phyloP scores from a whole-genome alignment of 2,329 filamentous ascomycete genomes.

The Aspergillus pseudoglaucus region DNA sequence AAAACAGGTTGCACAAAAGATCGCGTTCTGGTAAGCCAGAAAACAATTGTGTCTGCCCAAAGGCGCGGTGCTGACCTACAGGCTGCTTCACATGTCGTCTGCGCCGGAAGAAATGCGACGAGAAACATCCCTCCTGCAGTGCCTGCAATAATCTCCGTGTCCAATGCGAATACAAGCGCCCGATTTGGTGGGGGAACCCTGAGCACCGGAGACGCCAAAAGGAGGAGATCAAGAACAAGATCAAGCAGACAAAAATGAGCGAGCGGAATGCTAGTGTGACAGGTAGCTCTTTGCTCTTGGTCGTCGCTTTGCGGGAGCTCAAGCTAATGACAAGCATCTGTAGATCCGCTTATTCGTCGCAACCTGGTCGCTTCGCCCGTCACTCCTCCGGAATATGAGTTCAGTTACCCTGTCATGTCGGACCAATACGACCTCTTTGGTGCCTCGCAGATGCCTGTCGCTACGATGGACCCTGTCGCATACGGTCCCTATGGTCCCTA shows the following conservation, averaged over 20 bases:
- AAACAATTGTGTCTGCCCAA: slow-evolving; percentile 5
- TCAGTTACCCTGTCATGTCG: slow-evolving; percentile 59
- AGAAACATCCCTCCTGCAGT: slow-evolving; percentile 57
- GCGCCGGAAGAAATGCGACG: slow-evolving; percentile 64
- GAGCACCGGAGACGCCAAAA: slow-evolving; percentile 81
- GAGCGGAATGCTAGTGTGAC: slow-evolving; percentile 64
- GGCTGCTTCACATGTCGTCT: slow-evolving; percentile 64
- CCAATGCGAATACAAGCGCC: slow-evolving; percentile 90
- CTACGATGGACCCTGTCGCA: slow-evolving; percentile 53
- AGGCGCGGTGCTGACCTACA: slow-evolving; percentile 20
- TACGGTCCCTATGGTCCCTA: slow-evolving; percentile 64
- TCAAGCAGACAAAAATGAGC: slow-evolving; percentile 91
- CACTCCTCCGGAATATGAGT: slow-evolving; percentile 54
- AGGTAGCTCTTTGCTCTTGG: slow-evolving; percentile 20
- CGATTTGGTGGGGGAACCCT: slow-evolving; percentile 95
- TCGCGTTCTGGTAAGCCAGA: slow-evolving; percentile 81
- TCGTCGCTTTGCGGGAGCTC: slow-evolving; percentile 3
- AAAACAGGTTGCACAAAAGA: slow-evolving; percentile 83
- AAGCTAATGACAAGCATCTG: neutral
- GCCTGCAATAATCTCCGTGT: slow-evolving; percentile 69
- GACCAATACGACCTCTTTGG: slow-evolving; percentile 38
- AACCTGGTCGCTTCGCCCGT: slow-evolving; percentile 53
- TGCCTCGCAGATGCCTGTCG: slow-evolving; percentile 35
- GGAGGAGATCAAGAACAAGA: slow-evolving; percentile 92
- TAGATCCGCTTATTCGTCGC: slow-evolving; percentile 11